Conservation (phyloP, 768 basidiomycete species). For the Agrocybe praecox region DNA sequence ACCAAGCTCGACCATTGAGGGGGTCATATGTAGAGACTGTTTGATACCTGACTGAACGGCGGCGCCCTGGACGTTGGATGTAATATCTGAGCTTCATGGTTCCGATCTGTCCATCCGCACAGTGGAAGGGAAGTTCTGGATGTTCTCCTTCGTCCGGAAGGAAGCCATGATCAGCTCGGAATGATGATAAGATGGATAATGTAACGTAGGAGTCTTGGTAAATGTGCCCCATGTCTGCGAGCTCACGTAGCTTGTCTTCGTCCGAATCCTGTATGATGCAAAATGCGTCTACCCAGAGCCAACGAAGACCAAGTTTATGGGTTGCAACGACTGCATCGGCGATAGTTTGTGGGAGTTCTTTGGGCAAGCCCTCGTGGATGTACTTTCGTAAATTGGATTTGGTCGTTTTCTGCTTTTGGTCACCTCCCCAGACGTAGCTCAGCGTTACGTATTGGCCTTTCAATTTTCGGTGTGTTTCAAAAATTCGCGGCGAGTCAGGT, state of each 20-base stretch:
- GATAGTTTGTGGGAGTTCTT: not conserved
- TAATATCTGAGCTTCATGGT: not conserved
- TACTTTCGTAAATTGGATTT: not conserved
- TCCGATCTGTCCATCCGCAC: not conserved
- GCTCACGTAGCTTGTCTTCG: slow-evolving; percentile 2
- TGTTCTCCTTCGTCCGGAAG: not conserved
- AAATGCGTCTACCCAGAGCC: slow-evolving; percentile 3
- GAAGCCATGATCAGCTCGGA: slow-evolving; percentile 1
- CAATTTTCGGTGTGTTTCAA: not conserved
- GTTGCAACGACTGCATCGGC: not conserved
- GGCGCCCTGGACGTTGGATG: not conserved
- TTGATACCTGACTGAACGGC: not conserved
- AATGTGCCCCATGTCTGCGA: slow-evolving; percentile 3
- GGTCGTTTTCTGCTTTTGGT: not conserved
- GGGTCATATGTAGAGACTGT: not conserved
- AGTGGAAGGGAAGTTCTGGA: not conserved
- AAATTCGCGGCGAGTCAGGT: not conserved
- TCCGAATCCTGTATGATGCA: slow-evolving; percentile 5
- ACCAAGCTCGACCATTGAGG: not conserved
- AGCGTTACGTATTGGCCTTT: not conserved
- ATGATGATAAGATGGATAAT: not conserved
- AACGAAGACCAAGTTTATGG: not conserved
- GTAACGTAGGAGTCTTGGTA: slow-evolving; percentile 2
- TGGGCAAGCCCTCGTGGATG: not conserved
- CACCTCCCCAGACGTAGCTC: slow-evolving; percentile 1